These are phyloP conservation scores for Craspedostauros australis DNA, from an alignment of 108 stramenopile genomes.

Conservation along the genomic window DNA sequence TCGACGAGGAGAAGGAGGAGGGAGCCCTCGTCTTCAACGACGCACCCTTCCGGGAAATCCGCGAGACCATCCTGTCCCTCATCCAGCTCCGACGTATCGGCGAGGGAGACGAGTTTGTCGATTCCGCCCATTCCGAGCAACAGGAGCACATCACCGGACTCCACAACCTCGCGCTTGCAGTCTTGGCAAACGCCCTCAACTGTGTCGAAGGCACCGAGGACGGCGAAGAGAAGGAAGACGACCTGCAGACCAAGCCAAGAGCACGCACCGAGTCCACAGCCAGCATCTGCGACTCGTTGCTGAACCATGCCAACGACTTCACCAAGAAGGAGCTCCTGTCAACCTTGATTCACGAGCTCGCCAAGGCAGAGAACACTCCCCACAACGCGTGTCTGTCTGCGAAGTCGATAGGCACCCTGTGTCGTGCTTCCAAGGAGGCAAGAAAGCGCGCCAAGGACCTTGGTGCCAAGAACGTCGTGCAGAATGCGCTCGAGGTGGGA, in stretches of 20 bases:
- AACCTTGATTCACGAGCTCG: constrained; percentile 66
- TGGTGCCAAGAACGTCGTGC: constrained; percentile 76
- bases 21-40: constrained; percentile 55
- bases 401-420: constrained; percentile 65
- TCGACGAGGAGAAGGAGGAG: constrained; percentile 36
- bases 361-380: constrained; percentile 68
- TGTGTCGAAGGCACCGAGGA: constrained; percentile 53
- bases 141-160: constrained; percentile 55
- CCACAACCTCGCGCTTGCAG: constrained; percentile 75
- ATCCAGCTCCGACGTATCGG: constrained; percentile 65
- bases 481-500: constrained; percentile 76
- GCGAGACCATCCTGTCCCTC: constrained; percentile 68
- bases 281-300: constrained; percentile 45
- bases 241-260: constrained; percentile 17
- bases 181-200: constrained; percentile 75
- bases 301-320: constrained; percentile 55
- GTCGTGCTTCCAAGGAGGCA: constrained; percentile 69
- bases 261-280: constrained; percentile 31
- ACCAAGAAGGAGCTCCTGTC: constrained; percentile 65
- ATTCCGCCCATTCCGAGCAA: constrained; percentile 32
- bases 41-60: constrained; percentile 70
- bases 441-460: constrained; percentile 63
- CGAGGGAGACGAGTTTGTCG: constrained; percentile 49
- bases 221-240: constrained; percentile 35
- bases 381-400: constrained; percentile 84